Base-by-base conservation (phyloP, 306 rosid species). In the Albizia julibrissin region DNA sequence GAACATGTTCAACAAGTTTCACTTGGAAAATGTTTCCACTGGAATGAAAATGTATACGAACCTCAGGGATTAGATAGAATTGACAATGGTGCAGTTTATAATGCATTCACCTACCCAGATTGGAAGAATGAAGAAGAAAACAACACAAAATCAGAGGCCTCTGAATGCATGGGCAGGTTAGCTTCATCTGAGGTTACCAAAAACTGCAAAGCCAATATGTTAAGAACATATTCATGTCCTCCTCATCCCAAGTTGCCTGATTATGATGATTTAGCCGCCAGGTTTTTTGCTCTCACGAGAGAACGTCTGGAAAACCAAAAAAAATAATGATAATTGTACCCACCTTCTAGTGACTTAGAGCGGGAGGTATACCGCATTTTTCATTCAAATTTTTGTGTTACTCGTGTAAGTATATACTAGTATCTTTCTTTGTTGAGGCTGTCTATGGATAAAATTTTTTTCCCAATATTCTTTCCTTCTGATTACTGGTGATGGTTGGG, bases 241-340 rank as follows among this genome's bases (percentile, higher is more conserved):
- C 61, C 81, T 58, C 84, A 85, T 78, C 97, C 95, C 2, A 92
- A 90, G 76, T 72, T 94, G 90, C 98, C 98, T 0, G 91, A 92
- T 26, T 92, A 85, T 80, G 95, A 92, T 31, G 97, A 89, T 65
- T 79, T 94, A 73, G 86, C 91, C 69, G 89, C 92, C 11, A 87
- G 74, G 81, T 94, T 92, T 83, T 70, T 31, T 88, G 92, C 91
- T 76, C 89, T 90, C 67, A 94, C 85, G 86, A 88, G 76, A 86
- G 89, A 87, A 62, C 84, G 69, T 70, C 78, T 78, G 66, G 84
- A 81, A 78, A 85, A 77, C 16, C 10, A 85, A 80, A 15, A 8
- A 42, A 42, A 42, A 42, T 8, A 10, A 42, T 10, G 12, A 42
- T 1, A 42, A 9, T 42, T 8, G 46, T 11, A 14, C 21, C 69